phyloP scores from a whole-genome alignment of 164 flowering plant species.

The Magnolia kwangsiensis region DNA sequence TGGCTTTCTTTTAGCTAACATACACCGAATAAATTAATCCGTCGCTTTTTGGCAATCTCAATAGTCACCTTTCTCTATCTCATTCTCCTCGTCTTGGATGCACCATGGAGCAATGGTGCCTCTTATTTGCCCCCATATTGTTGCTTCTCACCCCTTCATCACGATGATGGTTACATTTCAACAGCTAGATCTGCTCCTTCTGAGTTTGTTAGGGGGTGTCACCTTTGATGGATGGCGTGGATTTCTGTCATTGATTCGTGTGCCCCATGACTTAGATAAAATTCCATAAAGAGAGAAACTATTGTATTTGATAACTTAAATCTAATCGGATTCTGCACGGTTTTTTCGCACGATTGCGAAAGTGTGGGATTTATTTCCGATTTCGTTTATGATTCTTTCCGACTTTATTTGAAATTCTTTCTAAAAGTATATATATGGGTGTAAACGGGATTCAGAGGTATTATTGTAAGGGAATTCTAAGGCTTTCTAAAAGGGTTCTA shows the following conservation, averaged over 20 bases:
- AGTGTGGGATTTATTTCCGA: too few relatives aligned
- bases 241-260: not conserved
- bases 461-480: too few relatives aligned
- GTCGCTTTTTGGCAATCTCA: constrained; percentile 3
- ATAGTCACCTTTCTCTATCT: constrained; percentile 10
- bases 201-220: not conserved
- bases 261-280: not conserved
- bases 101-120: constrained; percentile 15
- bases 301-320: too few relatives aligned
- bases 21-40: not conserved
- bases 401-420: too few relatives aligned
- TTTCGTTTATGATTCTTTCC: too few relatives aligned
- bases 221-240: not conserved
- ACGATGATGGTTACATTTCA: not conserved
- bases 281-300: too few relatives aligned
- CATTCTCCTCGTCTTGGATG: constrained; percentile 14
- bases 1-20: too few relatives aligned
- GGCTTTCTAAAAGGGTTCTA: too few relatives aligned
- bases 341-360: too few relatives aligned
- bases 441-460: too few relatives aligned
- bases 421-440: too few relatives aligned
- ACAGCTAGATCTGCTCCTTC: not conserved
- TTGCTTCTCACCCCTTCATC: constrained; percentile 6
- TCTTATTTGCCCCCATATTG: constrained; percentile 15
- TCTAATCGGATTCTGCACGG: too few relatives aligned